Evolutionary conservation across 345 rosid species (phyloP).

Genomic region (Populus alba): DNA sequence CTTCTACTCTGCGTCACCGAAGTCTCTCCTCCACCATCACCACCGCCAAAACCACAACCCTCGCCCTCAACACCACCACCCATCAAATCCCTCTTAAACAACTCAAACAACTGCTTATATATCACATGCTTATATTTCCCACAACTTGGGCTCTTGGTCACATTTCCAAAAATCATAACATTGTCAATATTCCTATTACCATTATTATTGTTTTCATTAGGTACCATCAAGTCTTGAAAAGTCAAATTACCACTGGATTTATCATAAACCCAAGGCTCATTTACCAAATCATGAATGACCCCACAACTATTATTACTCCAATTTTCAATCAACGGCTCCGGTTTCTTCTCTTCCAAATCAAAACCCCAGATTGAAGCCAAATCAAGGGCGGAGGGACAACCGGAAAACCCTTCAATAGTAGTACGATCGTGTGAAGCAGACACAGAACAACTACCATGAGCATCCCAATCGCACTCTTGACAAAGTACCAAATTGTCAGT

Average conservation of each 20-base stretch:
- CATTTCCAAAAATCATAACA: conserved; percentile 3
- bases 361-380: conserved; percentile 60
- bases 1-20: conserved; percentile 32
- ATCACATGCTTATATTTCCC: conserved; percentile 60
- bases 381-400: conserved; percentile 61
- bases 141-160: conserved; percentile 25
- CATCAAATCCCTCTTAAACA: conserved; percentile 43
- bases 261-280: conserved; percentile 39
- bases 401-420: conserved; percentile 62
- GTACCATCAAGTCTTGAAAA: conserved; percentile 59
- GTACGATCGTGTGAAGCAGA: conserved; percentile 64
- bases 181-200: neutral
- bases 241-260: conserved; percentile 26
- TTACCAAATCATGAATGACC: neutral
- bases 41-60: neutral
- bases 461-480: conserved; percentile 70
- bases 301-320: conserved; percentile 1
- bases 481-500: conserved; percentile 63
- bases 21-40: conserved; percentile 30
- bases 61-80: conserved; percentile 11
- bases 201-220: conserved; percentile 25
- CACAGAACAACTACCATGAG: conserved; percentile 62
- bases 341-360: conserved; percentile 42
- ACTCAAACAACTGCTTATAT: conserved; percentile 58
- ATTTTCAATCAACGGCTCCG: conserved; percentile 18